Conservation (phyloP, 495 filamentous ascomycete genomes). For the Aspergillus wentii region DNA sequence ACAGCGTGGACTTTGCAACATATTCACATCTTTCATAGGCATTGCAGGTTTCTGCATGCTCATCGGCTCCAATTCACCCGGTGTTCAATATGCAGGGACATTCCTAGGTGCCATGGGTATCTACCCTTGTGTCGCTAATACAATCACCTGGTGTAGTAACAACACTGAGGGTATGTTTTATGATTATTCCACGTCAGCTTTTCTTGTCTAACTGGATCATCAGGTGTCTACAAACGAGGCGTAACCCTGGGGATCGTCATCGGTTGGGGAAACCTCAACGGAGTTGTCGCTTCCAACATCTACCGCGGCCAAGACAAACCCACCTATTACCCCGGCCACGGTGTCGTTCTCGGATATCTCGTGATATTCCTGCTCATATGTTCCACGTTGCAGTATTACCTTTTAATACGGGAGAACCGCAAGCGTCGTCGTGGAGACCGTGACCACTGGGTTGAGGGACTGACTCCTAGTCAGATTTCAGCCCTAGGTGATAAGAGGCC, state of each 20-base stretch:
- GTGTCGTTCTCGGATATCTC: conserved; percentile 56
- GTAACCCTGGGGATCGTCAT: conserved; percentile 83
- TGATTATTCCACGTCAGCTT: too few relatives aligned
- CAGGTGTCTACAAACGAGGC: conserved; percentile 82
- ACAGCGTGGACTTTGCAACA: conserved; percentile 79
- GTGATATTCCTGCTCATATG: conserved; percentile 55
- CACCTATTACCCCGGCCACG: conserved; percentile 53
- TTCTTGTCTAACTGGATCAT: neutral
- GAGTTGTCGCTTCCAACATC: conserved; percentile 75
- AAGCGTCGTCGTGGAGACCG: conserved; percentile 55
- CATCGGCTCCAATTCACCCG: conserved; percentile 50
- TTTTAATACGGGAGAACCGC: conserved; percentile 45
- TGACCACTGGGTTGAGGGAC: conserved; percentile 55
- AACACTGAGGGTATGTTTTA: conserved; percentile 64
- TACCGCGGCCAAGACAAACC: conserved; percentile 53
- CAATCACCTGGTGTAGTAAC: conserved; percentile 83
- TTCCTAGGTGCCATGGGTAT: conserved; percentile 89
- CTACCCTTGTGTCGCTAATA: conserved; percentile 89
- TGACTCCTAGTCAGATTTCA: conserved; percentile 25
- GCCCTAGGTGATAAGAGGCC: conserved; percentile 64
- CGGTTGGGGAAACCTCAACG: conserved; percentile 91
- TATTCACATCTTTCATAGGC: conserved; percentile 62
- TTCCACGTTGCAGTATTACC: conserved; percentile 56
- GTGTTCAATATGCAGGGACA: conserved; percentile 73
- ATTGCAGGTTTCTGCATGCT: conserved; percentile 79